A percentile compares a stretch with the other conserved stretches of the same genome.
phyloP scores from a whole-genome alignment of 2,329 filamentous ascomycete genomes.

The Talaromyces albobiverticillius region DNA sequence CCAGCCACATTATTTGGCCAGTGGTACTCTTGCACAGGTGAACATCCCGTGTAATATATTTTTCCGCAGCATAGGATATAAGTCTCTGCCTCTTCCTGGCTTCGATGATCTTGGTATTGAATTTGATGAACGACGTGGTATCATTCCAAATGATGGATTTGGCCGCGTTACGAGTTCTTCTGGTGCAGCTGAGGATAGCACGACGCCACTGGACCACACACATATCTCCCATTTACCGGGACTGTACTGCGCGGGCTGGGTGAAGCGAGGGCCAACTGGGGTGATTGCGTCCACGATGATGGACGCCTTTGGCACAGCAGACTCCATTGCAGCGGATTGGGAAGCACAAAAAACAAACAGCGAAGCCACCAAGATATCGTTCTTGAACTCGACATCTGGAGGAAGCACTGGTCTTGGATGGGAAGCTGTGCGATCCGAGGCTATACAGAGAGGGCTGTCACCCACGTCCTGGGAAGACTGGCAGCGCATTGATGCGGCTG shows the following conservation, averaged over 20 bases:
- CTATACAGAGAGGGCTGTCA: constrained; percentile 53
- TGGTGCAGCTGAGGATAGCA: constrained; percentile 20
- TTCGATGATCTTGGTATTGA: constrained; percentile 70
- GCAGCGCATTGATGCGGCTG: constrained; percentile 77
- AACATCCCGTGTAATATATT: constrained; percentile 66
- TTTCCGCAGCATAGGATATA: constrained; percentile 95
- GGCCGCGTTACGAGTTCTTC: constrained; percentile 63
- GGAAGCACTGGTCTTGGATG: constrained; percentile 60
- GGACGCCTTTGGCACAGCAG: constrained; percentile 86
- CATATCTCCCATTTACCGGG: constrained; percentile 60
- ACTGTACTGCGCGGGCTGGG: constrained; percentile 93
- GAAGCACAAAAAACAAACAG: constrained; percentile 23
- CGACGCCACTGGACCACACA: constrained; percentile 27
- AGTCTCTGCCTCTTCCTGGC: constrained; percentile 72
- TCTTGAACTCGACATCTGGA: constrained; percentile 45
- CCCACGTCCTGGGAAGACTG: constrained; percentile 82
- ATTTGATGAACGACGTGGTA: constrained; percentile 71
- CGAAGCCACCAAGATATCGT: constrained; percentile 27
- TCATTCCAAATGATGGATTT: constrained; percentile 76
- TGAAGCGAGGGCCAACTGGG: constrained; percentile 89
- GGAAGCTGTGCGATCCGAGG: constrained; percentile 68
- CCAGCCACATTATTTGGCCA: constrained; percentile 46
- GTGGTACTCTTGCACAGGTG: constrained; percentile 46
- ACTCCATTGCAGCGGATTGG: constrained; percentile 82
- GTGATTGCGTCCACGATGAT: constrained; percentile 96